A percentile compares a stretch with the other conserved stretches of the same genome.
These are phyloP conservation scores for Melaleuca quinquenervia DNA, from an alignment of 345 rosid species.

Conservation along the genomic window DNA sequence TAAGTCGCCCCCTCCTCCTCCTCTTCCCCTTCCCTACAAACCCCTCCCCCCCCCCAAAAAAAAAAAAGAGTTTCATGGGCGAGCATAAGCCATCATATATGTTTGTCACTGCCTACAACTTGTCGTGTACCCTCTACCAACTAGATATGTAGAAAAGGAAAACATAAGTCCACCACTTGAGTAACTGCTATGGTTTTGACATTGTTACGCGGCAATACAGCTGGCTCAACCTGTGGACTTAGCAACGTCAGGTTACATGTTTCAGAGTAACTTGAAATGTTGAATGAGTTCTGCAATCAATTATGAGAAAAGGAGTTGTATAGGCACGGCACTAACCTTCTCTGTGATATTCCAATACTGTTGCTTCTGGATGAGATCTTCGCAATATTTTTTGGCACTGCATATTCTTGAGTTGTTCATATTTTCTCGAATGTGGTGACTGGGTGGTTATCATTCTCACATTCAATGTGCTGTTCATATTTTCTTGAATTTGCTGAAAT, in stretches of 20 bases:
- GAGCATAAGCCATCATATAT: neutral
- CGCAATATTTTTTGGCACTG: neutral
- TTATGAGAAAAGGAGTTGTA: neutral
- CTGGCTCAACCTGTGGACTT: neutral
- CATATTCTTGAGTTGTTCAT: neutral
- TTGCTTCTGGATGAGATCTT: neutral
- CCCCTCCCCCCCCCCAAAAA: neutral
- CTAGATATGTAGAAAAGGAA: neutral
- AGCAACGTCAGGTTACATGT: neutral
- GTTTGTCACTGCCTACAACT: neutral
- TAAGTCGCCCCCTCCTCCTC: neutral
- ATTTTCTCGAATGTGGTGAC: neutral
- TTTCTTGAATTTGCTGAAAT: neutral
- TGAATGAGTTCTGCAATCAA: neutral
- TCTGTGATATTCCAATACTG: neutral
- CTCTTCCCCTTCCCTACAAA: too few relatives aligned
- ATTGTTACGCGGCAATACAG: neutral
- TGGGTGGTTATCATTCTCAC: neutral
- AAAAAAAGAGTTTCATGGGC: neutral
- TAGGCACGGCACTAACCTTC: neutral
- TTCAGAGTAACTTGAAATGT: neutral
- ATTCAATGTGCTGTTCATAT: too few relatives aligned
- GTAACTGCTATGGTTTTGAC: neutral
- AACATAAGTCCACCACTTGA: neutral
- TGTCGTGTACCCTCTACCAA: neutral